These are phyloP conservation scores for Cercospora nicotianae DNA, from an alignment of 2,329 filamentous ascomycete species.

Conservation along the genomic window DNA sequence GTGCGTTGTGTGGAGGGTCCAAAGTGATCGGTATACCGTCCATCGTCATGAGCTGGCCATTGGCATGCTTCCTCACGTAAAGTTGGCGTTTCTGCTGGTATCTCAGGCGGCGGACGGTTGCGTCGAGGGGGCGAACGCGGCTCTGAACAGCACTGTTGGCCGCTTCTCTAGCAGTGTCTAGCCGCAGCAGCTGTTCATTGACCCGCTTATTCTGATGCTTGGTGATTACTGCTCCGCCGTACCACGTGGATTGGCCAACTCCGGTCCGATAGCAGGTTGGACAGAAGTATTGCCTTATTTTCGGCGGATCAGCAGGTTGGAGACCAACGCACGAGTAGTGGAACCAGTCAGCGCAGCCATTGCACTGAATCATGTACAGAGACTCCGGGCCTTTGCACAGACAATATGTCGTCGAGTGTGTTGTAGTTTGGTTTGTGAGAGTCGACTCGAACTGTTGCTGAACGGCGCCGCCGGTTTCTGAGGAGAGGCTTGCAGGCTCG, in stretches of 20 bases:
- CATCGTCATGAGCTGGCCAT: not conserved
- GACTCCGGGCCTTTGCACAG: conserved; percentile 74
- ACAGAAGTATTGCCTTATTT: conserved; percentile 64
- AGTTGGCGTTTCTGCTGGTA: conserved; percentile 8
- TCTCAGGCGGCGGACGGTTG: not conserved
- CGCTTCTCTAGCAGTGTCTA: not conserved
- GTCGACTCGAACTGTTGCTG: not conserved
- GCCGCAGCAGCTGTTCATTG: not conserved
- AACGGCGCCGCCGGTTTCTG: not conserved
- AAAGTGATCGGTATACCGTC: not conserved
- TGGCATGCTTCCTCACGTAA: conserved; percentile 1
- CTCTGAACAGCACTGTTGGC: not conserved
- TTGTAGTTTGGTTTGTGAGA: not conserved
- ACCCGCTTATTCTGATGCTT: conserved; percentile 9
- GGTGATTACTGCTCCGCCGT: conserved; percentile 6
- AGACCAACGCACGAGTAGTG: conserved; percentile 86
- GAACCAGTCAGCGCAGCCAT: conserved; percentile 93
- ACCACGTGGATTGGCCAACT: not conserved
- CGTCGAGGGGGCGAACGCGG: not conserved
- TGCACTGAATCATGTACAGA: conserved; percentile 95
- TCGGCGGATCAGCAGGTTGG: conserved; percentile 67
- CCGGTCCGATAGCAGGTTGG: conserved; percentile 10
- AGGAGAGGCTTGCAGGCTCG: not conserved
- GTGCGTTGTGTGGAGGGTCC: conserved; percentile 5
- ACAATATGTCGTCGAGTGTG: not conserved